phyloP scores from a whole-genome alignment of 1,139 yeast species.

The Taiozyma sp. region DNA sequence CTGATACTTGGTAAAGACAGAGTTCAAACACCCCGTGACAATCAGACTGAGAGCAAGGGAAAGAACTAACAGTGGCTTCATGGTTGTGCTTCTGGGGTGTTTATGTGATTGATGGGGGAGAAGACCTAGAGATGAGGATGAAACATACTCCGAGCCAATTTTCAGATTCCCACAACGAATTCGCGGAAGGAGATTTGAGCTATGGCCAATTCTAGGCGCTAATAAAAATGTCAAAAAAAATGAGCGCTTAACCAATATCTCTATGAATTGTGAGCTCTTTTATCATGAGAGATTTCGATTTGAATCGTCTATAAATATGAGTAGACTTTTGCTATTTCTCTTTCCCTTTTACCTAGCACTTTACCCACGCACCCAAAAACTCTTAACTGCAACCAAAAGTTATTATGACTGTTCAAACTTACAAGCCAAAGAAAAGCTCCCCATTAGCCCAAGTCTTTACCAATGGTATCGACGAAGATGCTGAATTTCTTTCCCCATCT shows the following conservation, averaged over 20 bases:
- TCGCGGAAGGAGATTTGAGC: background rate
- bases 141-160: background rate
- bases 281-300: background rate
- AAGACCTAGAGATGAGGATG: background rate
- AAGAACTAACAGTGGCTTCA: slow-evolving; percentile 1
- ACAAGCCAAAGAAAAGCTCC: background rate
- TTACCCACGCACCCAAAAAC: background rate
- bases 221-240: background rate
- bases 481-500: background rate
- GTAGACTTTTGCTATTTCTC: background rate
- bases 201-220: background rate
- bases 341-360: background rate
- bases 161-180: background rate
- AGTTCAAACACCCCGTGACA: slow-evolving; percentile 69
- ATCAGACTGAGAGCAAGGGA: slow-evolving; percentile 42
- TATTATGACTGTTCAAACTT: background rate
- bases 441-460: background rate
- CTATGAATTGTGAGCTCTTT: background rate
- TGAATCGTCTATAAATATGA: background rate
- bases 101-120: no score
- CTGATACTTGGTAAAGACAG: slow-evolving; percentile 71
- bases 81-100: background rate
- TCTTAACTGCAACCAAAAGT: background rate
- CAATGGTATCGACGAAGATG: background rate
- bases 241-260: background rate